Evolutionary conservation across 2,329 filamentous ascomycete species (phyloP), one percentile per base, ranked within the genome.

Genomic region (Gnomoniopsis smithogilvyi): DNA sequence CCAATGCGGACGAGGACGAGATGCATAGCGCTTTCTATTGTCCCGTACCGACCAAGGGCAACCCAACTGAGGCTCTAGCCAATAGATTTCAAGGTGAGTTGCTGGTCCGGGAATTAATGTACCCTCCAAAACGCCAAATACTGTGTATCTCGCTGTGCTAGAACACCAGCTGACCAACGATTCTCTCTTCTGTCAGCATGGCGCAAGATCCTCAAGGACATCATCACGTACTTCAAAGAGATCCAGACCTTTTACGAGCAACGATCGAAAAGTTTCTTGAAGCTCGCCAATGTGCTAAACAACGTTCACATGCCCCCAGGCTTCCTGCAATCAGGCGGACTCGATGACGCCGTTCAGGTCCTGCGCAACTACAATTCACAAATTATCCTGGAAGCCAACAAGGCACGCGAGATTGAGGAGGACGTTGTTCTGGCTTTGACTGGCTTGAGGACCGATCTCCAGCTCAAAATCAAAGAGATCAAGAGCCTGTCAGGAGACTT

Each of bases 391-490:
- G 95, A 97, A 70, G 86, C 92, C 15, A 92, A 89, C 74, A 97
- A 96, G 75, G 92, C 94, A 2, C 88, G 84, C 59, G 92, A 96
- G 63, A 93, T 97, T 59, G 92, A 98, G 71, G 87, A 88, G 62
- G 94, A 98, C 69, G 92, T 99, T 50, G 92, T 98, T 64, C 80
- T 91, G 53, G 92, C 94, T 54, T 79, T 99, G 58, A 92, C 88
- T 2, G 92, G 92, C 1, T 78, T 99, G 56, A 81, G 95, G 59
- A 93, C 87, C 68, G 95, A 99, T 72, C 79, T 99, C 19, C 89
- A 90, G 62, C 92, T 96, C 72, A 99, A 99, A 78, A 96, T 96
- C 73, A 99, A 98, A 74, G 95, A 99, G 75, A 99, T 99, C 77
- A 96, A 96, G 76, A 89, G 87, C 65, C 79, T 99, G 17, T 90